phyloP scores from a whole-genome alignment of 257 asterid species.

The Solanum phureja region DNA sequence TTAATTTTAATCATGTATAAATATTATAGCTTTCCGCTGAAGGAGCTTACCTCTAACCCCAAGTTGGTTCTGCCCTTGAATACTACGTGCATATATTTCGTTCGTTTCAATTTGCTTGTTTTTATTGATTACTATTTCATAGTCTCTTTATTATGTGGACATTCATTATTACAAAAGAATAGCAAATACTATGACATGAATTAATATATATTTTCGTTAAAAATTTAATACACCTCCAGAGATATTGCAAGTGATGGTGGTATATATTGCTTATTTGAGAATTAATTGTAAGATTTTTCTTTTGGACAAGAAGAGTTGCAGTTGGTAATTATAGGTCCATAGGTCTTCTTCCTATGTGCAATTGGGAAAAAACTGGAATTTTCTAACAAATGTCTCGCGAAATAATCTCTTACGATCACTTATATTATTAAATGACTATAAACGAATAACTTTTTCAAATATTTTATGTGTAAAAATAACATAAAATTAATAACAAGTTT shows the following conservation, averaged over 20 bases:
- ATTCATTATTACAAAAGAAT: background rate
- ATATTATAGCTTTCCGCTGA: no score
- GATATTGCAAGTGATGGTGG: background rate
- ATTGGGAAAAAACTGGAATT: background rate
- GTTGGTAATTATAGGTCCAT: background rate
- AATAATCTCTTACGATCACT: background rate
- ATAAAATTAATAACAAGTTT: background rate
- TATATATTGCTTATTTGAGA: background rate
- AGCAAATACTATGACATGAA: background rate
- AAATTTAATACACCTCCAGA: background rate
- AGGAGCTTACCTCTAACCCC: no score
- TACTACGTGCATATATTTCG: background rate
- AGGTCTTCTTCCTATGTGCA: background rate
- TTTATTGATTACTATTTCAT: background rate
- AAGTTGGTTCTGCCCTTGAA: background rate
- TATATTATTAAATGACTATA: background rate
- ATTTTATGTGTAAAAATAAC: background rate
- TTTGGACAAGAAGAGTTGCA: background rate
- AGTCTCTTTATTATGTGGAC: background rate
- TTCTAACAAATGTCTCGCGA: rapidly evolving
- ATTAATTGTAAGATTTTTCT: background rate
- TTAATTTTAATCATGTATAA: no score
- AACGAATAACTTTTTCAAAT: background rate
- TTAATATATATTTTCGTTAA: background rate
- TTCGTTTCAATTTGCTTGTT: background rate